phyloP scores from a whole-genome alignment of 805 yeast species.

The Yarrowia hollandica region DNA sequence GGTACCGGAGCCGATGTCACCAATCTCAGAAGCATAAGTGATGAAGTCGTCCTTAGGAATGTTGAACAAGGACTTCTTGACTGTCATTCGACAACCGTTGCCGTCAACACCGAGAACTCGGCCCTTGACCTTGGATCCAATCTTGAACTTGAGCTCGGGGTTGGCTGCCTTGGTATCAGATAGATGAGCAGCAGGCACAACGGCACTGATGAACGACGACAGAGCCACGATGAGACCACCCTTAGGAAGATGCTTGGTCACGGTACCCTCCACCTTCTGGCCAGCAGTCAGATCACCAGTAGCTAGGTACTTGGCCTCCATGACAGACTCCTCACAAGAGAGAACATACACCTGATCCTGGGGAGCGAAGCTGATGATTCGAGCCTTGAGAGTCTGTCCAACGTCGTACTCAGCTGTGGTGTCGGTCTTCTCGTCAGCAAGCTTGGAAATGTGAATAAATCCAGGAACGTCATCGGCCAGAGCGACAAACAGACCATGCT shows the following conservation, averaged over 20 bases:
- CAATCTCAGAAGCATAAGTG: constrained; percentile 54
- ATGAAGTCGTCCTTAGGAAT: constrained; percentile 44
- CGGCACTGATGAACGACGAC: constrained; percentile 62
- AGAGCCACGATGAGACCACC: constrained; percentile 69
- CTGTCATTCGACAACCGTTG: constrained; percentile 60
- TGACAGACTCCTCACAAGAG: constrained; percentile 64
- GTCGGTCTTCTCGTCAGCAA: constrained; percentile 45
- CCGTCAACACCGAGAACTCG: constrained; percentile 41
- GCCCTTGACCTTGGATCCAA: constrained; percentile 77
- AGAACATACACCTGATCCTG: constrained; percentile 67
- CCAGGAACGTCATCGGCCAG: constrained; percentile 60
- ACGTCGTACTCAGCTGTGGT: constrained; percentile 46
- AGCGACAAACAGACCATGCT: constrained; percentile 42
- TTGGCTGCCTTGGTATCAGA: constrained; percentile 80
- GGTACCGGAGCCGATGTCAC: constrained; percentile 64
- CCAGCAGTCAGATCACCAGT: constrained; percentile 78
- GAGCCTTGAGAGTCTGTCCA: constrained; percentile 71
- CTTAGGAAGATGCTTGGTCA: constrained; percentile 57
- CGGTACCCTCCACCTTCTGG: constrained; percentile 54
- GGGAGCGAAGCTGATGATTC: constrained; percentile 69
- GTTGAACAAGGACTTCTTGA: constrained; percentile 81
- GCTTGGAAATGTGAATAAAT: constrained; percentile 74
- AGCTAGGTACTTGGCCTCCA: constrained; percentile 66
- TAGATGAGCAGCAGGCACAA: constrained; percentile 72
- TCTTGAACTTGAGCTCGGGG: constrained; percentile 90